These are phyloP conservation scores for Ophiostoma novo-ulmi DNA, from an alignment of 2,329 filamentous ascomycete genomes.

Conservation along the genomic window DNA sequence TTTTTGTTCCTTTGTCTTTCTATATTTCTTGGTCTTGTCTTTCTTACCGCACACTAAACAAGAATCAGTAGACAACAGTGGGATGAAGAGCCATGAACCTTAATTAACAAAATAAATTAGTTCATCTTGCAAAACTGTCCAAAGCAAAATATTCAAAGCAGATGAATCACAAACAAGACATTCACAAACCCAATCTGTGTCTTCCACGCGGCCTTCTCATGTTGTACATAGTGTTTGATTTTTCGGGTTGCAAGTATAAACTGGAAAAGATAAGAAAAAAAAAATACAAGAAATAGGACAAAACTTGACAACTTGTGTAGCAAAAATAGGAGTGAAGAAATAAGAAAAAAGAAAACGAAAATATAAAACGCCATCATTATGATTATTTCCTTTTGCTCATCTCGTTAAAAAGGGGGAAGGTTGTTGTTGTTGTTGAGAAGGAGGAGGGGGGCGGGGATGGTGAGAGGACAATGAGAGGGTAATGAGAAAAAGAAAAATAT, in stretches of 20 bases:
- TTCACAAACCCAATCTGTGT: background rate
- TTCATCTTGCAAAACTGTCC: background rate
- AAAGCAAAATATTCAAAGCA: background rate
- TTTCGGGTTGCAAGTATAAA: background rate
- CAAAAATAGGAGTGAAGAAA: background rate
- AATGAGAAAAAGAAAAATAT: conserved; percentile 4
- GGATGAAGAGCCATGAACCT: background rate
- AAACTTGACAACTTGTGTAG: conserved; percentile 11
- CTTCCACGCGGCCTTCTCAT: background rate
- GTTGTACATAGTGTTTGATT: background rate
- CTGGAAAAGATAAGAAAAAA: background rate
- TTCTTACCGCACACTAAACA: background rate
- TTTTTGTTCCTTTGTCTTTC: background rate
- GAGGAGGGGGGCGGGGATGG: too few species aligned
- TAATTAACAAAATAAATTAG: background rate
- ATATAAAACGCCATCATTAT: conserved; percentile 25
- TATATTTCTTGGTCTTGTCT: background rate
- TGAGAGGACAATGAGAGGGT: background rate
- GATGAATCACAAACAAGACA: background rate
- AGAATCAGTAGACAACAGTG: background rate
- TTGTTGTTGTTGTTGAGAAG: background rate
- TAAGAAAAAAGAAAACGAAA: background rate
- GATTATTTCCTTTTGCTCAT: conserved; percentile 23
- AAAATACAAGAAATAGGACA: conserved; percentile 14
- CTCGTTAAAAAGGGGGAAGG: conserved; percentile 12